Percentiles rank a stretch among this genome's conserved stretches.
These are phyloP conservation scores for Penicillium daleae DNA, from an alignment of 495 filamentous ascomycete species.

Conservation along the genomic window DNA sequence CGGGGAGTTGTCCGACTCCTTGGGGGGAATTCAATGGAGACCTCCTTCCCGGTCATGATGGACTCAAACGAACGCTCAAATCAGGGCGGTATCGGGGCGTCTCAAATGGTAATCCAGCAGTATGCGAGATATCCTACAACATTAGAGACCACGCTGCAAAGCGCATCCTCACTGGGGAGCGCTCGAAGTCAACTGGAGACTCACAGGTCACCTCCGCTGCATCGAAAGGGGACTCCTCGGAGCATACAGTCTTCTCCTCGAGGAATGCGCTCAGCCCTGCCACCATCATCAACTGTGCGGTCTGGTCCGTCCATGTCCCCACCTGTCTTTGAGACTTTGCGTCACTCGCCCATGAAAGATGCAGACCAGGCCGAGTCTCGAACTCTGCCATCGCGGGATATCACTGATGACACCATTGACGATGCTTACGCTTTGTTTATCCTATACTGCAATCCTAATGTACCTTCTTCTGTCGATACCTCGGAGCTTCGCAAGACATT, in stretches of 20 bases:
- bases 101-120: constrained; percentile 48
- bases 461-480: constrained; percentile 72
- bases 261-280: constrained; percentile 38
- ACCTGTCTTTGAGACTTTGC: constrained; percentile 41
- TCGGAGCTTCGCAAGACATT: constrained; percentile 78
- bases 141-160: constrained; percentile 45
- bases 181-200: constrained; percentile 43
- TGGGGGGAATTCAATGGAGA: constrained; percentile 32
- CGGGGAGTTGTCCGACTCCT: constrained; percentile 6
- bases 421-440: constrained; percentile 89
- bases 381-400: constrained; percentile 66
- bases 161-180: constrained; percentile 50
- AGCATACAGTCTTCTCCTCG: constrained; percentile 49
- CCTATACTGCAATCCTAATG: constrained; percentile 85
- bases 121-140: constrained; percentile 49
- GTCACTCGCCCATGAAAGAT: constrained; percentile 39
- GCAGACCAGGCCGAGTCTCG: constrained; percentile 43
- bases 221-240: constrained; percentile 50
- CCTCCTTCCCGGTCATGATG: constrained; percentile 39
- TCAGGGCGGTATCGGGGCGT: constrained; percentile 33
- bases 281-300: constrained; percentile 35
- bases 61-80: constrained; percentile 35
- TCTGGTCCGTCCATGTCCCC: constrained; percentile 49
- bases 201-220: constrained; percentile 45
- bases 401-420: constrained; percentile 77